Conservation (phyloP, 2,329 filamentous ascomycete species). For the Aspergillus persii region DNA sequence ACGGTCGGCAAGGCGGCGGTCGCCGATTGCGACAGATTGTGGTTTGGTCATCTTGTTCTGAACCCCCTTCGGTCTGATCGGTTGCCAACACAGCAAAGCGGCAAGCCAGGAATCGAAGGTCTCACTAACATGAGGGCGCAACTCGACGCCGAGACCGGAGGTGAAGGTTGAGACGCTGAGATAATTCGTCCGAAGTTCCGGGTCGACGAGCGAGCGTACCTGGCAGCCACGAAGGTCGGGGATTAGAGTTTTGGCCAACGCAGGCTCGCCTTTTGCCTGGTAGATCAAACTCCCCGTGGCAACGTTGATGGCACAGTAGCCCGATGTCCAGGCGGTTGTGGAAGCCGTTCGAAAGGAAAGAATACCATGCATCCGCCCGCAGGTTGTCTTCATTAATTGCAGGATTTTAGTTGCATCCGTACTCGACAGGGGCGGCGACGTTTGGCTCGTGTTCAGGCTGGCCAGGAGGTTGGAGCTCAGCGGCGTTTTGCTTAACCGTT, state of each 20-base stretch:
- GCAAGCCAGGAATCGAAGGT: slow-evolving; percentile 54
- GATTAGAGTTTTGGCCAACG: slow-evolving; percentile 48
- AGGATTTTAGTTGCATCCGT: slow-evolving; percentile 49
- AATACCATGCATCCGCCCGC: slow-evolving; percentile 53
- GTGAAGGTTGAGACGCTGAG: slow-evolving; percentile 50
- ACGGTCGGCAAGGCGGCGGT: slow-evolving; percentile 43
- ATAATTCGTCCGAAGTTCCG: slow-evolving; percentile 46
- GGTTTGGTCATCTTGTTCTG: slow-evolving; percentile 52
- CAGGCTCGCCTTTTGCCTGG: slow-evolving; percentile 50
- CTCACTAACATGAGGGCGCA: slow-evolving; percentile 49
- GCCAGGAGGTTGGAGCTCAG: slow-evolving; percentile 25
- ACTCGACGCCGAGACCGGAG: slow-evolving; percentile 47
- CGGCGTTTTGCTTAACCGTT: slow-evolving; percentile 34
- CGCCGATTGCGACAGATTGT: slow-evolving; percentile 44
- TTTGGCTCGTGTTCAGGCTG: slow-evolving; percentile 26
- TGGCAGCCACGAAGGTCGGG: slow-evolving; percentile 50
- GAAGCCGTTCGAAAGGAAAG: slow-evolving; percentile 48
- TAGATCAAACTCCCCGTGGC: slow-evolving; percentile 51
- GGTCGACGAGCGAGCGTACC: slow-evolving; percentile 48
- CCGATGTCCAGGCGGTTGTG: slow-evolving; percentile 47
- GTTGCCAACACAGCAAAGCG: slow-evolving; percentile 52
- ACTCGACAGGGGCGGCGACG: slow-evolving; percentile 38
- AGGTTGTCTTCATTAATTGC: slow-evolving; percentile 52
- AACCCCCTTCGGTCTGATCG: slow-evolving; percentile 50
- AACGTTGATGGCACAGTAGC: slow-evolving; percentile 53